Evolutionary conservation across 164 flowering plant species (phyloP).

Genomic region (Chimonanthus praecox): DNA sequence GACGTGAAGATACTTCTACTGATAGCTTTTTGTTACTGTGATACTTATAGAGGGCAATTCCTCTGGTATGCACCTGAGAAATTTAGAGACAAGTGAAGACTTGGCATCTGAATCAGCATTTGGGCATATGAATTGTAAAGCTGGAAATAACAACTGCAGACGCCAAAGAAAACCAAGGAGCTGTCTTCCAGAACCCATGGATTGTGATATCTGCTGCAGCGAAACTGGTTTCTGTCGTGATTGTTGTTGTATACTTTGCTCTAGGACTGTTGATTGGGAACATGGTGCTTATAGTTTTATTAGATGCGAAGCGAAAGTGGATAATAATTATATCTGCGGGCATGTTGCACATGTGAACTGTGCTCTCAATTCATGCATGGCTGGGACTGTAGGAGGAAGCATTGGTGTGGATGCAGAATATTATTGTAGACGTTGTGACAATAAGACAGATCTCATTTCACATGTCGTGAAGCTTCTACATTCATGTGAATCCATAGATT

Average conservation of each 20-base stretch:
- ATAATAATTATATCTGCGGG: slow-evolving; percentile 51
- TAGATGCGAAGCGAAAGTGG: slow-evolving; percentile 58
- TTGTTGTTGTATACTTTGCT: slow-evolving; percentile 81
- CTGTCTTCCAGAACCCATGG: slow-evolving; percentile 28
- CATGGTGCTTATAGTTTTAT: slow-evolving; percentile 42
- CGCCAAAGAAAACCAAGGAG: slow-evolving; percentile 21
- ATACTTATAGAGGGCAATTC: neutral
- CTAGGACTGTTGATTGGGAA: slow-evolving; percentile 19
- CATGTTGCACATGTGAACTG: slow-evolving; percentile 80
- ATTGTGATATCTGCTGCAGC: slow-evolving; percentile 59
- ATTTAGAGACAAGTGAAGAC: slow-evolving; percentile 18
- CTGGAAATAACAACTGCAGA: slow-evolving; percentile 53
- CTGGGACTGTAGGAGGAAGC: slow-evolving; percentile 85
- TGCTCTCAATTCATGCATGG: slow-evolving; percentile 72
- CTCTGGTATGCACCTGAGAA: slow-evolving; percentile 8
- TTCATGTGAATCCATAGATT: slow-evolving; percentile 44
- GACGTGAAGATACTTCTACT: neutral
- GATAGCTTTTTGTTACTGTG: neutral
- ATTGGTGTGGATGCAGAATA: slow-evolving; percentile 76
- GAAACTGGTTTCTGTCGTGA: slow-evolving; percentile 29
- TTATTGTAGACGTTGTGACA: slow-evolving; percentile 87
- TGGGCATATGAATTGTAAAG: slow-evolving; percentile 44
- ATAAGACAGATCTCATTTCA: slow-evolving; percentile 53
- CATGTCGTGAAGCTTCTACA: slow-evolving; percentile 45
- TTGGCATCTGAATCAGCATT: slow-evolving; percentile 19